A percentile compares a stretch with the other conserved stretches of the same genome.
Evolutionary conservation across 2,329 filamentous ascomycete genomes (phyloP).

Genomic region (Clarireedia hainanense): DNA sequence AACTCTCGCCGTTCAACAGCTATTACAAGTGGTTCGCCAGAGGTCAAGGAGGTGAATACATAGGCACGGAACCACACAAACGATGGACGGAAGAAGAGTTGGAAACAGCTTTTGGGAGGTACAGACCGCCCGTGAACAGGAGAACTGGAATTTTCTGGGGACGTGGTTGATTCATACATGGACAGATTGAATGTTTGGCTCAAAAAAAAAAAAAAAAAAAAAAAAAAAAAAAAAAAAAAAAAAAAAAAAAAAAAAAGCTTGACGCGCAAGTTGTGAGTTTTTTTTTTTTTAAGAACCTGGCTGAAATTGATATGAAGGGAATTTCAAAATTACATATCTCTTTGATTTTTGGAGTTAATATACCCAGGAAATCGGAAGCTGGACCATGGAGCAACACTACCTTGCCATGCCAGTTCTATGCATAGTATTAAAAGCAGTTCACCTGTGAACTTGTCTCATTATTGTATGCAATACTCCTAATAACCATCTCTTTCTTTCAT

Average conservation of each 20-base stretch:
- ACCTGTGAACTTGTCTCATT: no score
- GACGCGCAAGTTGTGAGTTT: neutral
- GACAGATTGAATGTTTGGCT: no score
- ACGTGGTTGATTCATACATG: neutral
- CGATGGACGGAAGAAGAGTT: conserved; percentile 27
- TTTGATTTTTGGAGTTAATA: neutral
- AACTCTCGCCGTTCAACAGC: neutral
- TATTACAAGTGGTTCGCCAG: conserved; percentile 26
- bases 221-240: neutral
- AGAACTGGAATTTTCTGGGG: conserved; percentile 3
- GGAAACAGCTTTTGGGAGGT: conserved; percentile 22
- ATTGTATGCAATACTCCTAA: no score
- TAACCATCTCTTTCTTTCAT: no score
- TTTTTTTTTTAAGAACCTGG: no score
- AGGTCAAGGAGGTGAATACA: conserved; percentile 23
- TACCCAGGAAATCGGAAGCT: neutral
- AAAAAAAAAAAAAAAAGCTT: neutral
- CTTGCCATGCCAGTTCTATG: no score
- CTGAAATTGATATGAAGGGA: no score
- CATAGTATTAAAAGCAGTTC: no score
- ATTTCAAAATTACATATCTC: no score
- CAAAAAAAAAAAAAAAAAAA: neutral
- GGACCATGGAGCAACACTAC: no score
- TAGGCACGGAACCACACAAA: conserved; percentile 24
- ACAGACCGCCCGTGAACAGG: conserved; percentile 15